Percentiles rank a stretch among this genome's conserved stretches.
Evolutionary conservation across 2,329 filamentous ascomycete genomes (phyloP).

Genomic region (Penicillium capsulatum): DNA sequence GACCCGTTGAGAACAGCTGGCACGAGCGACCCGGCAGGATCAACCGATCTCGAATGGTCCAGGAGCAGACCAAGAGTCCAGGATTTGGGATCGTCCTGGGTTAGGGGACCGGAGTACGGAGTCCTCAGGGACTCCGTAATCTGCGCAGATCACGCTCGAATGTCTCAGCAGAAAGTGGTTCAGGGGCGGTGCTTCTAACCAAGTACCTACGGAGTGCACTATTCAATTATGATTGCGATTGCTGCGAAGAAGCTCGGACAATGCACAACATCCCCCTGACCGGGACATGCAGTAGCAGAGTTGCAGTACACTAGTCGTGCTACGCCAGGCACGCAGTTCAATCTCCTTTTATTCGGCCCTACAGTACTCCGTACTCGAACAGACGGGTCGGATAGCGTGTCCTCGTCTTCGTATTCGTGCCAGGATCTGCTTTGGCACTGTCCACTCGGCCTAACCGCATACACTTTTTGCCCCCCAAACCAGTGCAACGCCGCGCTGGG

Average conservation of each 20-base stretch:
- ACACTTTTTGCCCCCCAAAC: constrained; percentile 1
- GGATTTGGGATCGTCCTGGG: too few species aligned
- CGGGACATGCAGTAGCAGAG: constrained; percentile 15
- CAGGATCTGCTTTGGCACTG: too few species aligned
- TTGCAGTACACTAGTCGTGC: constrained; percentile 14
- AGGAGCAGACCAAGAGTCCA: constrained; percentile 5
- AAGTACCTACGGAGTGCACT: constrained; percentile 4
- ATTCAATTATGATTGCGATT: too few species aligned
- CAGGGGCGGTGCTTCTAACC: constrained; percentile 7
- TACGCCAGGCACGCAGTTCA: too few species aligned
- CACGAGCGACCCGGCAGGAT: constrained; percentile 3
- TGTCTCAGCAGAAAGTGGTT: background rate
- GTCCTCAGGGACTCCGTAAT: too few species aligned
- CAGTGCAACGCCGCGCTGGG: constrained; percentile 2
- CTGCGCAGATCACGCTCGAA: background rate
- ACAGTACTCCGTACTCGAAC: background rate
- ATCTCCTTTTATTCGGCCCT: too few species aligned
- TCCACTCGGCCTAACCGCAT: background rate
- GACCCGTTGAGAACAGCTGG: background rate
- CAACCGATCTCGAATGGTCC: constrained; percentile 5
- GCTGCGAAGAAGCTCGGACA: constrained; percentile 2
- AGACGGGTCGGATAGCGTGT: background rate
- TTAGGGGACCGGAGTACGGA: too few species aligned
- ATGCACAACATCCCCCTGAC: constrained; percentile 19
- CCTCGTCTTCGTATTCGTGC: too few species aligned